Base-by-base conservation (phyloP, 129 eudicot species). In the Pseudognaphalium luteoalbum region DNA sequence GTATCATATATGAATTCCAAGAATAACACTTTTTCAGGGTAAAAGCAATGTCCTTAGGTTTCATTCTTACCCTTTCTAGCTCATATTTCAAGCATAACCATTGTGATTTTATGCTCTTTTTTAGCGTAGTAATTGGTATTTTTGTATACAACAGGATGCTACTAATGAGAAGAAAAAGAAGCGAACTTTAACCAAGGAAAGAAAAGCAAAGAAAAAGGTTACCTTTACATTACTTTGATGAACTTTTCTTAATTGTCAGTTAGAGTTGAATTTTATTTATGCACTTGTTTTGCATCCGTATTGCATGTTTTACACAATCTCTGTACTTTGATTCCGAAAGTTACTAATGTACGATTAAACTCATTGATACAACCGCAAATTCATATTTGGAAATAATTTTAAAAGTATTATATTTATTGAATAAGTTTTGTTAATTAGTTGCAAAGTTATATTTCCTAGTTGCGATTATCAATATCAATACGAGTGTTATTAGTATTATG, bases 191-290 rank as follows among this genome's bases (percentile, higher is more conserved):
- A 70, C 87, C 62, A 42, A 82, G 81, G 91, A 86, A 66, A 71
- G 74, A 68, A 85, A 71, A 66, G 88, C 70, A 57, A 88, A 80
- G 90, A 85, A 82, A 82, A 92, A 86, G 96, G 96, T 90, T 76
- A 21, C 65, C 20, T 30, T 76, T 14, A 47, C 6, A 74, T 76
- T 78, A 21, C 76, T 15, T 56, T 63, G 56, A 6, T 64, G 57
- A 44, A 65, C 39, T 52, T 33, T 39, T 17, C 21, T 35, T 5
- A 47, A 59, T 12, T 19, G 11, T 21, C 61, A 30, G 72, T 57
- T 58, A 30, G 9, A 77, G 60, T 19, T 42, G 34, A 60, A 77
- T 69, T 39, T 69, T 39, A 41, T 41, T 10, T 60, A 44, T 68
- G 68, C 47, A 37, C 7, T 44, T 64, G 19, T 47, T 71, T 0